Evolutionary conservation across 1,284 basidiomycete species (phyloP).

Genomic region (Leccinum variabile): DNA sequence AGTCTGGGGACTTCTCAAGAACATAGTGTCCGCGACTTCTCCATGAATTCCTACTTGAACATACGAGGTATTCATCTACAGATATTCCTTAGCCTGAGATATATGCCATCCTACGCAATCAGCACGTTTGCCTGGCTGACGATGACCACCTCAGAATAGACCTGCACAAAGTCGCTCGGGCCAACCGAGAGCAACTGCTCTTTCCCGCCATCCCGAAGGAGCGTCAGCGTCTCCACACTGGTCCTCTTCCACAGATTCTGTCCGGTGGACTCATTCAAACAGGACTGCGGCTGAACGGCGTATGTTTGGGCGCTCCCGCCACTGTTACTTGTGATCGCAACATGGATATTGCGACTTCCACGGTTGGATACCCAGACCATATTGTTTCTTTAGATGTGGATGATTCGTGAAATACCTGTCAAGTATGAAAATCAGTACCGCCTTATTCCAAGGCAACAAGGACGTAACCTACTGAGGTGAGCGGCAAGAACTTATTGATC

Average conservation of each 20-base stretch:
- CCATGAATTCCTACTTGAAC: no score
- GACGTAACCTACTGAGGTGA: not conserved
- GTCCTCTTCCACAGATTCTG: not conserved
- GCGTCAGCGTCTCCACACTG: not conserved
- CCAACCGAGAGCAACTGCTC: not conserved
- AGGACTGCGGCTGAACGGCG: not conserved
- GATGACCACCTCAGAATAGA: not conserved
- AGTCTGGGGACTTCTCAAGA: not conserved
- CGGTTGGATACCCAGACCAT: constrained; percentile 4
- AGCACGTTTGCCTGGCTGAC: not conserved
- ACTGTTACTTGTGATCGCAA: not conserved
- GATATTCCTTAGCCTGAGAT: not conserved
- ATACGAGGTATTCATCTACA: not conserved
- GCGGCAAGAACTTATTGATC: not conserved
- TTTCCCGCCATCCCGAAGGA: not conserved
- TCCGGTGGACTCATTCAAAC: not conserved
- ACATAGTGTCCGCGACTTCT: no score
- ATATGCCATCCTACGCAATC: not conserved
- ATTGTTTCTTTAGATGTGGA: not conserved
- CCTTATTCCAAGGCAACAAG: not conserved
- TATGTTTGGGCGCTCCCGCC: not conserved
- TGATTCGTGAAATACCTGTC: not conserved
- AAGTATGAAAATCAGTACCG: not conserved
- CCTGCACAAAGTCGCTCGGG: constrained; percentile 1
- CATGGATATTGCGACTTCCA: not conserved